Evolutionary conservation across 331 rosid genomes (phyloP).

Genomic region (Dryas integrifolia): DNA sequence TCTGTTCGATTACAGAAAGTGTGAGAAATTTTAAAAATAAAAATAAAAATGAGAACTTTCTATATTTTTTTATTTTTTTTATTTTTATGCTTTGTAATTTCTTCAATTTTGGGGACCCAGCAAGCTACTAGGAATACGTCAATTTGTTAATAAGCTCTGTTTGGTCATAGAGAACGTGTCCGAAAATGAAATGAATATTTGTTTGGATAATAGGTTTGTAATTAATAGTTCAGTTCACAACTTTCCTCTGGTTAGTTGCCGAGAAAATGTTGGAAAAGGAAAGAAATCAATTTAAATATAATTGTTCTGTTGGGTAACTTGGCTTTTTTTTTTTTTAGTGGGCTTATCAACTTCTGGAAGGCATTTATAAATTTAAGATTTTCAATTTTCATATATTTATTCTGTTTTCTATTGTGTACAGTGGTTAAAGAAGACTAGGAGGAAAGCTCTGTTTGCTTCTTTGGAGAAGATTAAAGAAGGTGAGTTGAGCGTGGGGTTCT

Average conservation of each 20-base stretch:
- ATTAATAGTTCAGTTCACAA: background rate
- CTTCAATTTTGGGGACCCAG: background rate
- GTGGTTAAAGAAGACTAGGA: slow-evolving; percentile 88
- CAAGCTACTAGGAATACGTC: background rate
- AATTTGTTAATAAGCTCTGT: background rate
- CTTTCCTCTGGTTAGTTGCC: background rate
- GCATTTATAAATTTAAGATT: background rate
- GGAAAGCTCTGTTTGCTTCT: slow-evolving; percentile 88
- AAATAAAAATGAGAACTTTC: too few relatives aligned
- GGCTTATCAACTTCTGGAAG: background rate
- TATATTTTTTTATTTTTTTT: too few relatives aligned
- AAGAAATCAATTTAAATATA: background rate
- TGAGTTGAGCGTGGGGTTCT: slow-evolving; percentile 13
- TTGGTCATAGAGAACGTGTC: slow-evolving; percentile 12
- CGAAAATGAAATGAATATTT: background rate
- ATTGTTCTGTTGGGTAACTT: background rate
- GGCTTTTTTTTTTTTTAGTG: background rate
- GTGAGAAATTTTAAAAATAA: background rate
- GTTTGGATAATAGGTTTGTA: background rate
- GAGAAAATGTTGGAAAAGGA: background rate
- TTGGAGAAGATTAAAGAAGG: slow-evolving; percentile 97
- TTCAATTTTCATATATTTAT: background rate
- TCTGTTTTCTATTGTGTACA: slow-evolving; percentile 28
- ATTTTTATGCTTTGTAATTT: background rate
- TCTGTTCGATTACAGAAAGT: background rate